Base-by-base conservation (phyloP, 2,329 filamentous ascomycete species). In the Alternaria infectoria region DNA sequence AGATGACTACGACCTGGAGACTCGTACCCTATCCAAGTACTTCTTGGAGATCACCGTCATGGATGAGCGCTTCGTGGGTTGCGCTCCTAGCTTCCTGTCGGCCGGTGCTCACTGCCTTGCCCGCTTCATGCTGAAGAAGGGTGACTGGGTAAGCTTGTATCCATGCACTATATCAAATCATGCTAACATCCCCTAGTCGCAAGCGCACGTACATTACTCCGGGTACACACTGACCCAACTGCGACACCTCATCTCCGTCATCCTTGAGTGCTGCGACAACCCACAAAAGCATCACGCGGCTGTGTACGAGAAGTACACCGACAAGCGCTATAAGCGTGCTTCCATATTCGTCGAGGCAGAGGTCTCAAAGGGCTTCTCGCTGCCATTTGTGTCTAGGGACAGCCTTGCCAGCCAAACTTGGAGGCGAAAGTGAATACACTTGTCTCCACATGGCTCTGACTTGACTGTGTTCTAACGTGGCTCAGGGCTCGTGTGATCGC, bases 11-110 rank as follows among this genome's bases (percentile, higher is more conserved):
- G 94, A 99, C 76, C 85, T 97, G 50, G 95, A 99, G 82, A 97
- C 95, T 11, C 89, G 96, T 40, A 98, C 96, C 6, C 84, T 99
- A 58, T 93, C 96, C 72, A 99, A 99, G 83, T 99, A 99, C 82
- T 97, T 99, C 81, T 86, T 99, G 25, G 96, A 99, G 80, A 88
- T 98, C 59, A 96, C 93, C 40, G 90, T 98, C 79, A 97, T 98
- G 93, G 96, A 99, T 77, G 94, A 98, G 84, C 91, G 95, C 19
- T 98, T 99, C 75, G 93, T 99, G 36, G 93, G 92, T 25, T 93
- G 91, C 72, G 91, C 93, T 30, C 92, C 95, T 3, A 97, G 94
- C 85, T 98, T 93, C 78, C 83, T 95, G 56, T 92, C 96, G 59
- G 96, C 96, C 17, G 95, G 92, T 26, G 92, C 96, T 23, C 96